Base-by-base conservation (phyloP, 2,329 filamentous ascomycete species). In the Talaromyces funiculosus region DNA sequence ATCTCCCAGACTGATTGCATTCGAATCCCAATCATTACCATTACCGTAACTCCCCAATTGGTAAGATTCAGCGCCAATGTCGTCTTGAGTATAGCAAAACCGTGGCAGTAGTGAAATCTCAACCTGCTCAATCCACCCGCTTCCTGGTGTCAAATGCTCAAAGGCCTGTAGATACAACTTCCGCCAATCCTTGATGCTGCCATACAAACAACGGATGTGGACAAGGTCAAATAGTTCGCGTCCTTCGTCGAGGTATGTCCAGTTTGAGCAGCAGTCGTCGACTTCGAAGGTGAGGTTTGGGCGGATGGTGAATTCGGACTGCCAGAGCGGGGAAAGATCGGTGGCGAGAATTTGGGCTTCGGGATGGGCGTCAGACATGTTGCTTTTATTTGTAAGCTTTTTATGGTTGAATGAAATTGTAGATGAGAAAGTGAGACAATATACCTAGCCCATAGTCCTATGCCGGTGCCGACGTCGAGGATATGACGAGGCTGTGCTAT, bases 221-320 rank as follows among this genome's bases (percentile, higher is more conserved):
- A 80, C 71, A 57, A 78, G 70, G 61, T 80, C 76, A 62, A 80
- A 79, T 22, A 64, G 68, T 29, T 68, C 64, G 42, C 62, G 59
- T 18, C 64, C 61, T 20, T 67, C 62, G 38, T 69, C 65, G n/a
- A 67, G 62, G 53, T 74, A 69, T 2, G 71, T 65, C 73, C 73
- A 76, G 59, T 70, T 67, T 22, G 71, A 70, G 42, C 68, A 71
- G 59, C 69, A 70, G 61, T 74, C 72, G 59, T 73, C 68, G 18
- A 74, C 65, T 55, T 74, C 69, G 55, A 72, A 73, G 8, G 53
- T 61, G 22, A 72, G 67, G 53, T 74, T 75, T 9, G 68, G 67
- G 5, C 67, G 67, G 7, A 65, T 61, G n/a, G 65, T 35, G 20
- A 45, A 26, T 18, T 56, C 31, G 4, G 49, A 35, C 3, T 51